Evolutionary conservation across 805 yeast species (phyloP).

Genomic region (Candida yuanshanica): DNA sequence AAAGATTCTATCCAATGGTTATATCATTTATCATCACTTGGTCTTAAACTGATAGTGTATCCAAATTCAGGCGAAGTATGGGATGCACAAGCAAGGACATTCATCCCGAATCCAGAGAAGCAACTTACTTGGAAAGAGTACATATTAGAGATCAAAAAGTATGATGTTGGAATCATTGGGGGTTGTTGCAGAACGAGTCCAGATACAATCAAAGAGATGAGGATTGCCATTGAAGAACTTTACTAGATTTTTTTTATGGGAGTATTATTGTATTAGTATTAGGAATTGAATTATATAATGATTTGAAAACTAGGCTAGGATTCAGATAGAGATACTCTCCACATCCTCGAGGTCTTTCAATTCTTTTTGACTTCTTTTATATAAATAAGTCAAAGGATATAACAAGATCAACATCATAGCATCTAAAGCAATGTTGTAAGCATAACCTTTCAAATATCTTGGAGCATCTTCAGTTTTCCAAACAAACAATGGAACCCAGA

Average conservation of each 20-base stretch:
- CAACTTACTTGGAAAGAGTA: constrained; percentile 32
- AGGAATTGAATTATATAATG: no score
- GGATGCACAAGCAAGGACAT: constrained; percentile 39
- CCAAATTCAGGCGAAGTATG: constrained; percentile 76
- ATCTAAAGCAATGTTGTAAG: constrained; percentile 24
- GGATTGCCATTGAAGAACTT: background rate
- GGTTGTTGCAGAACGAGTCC: constrained; percentile 77
- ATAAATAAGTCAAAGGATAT: constrained; percentile 23
- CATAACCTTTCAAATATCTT: constrained; percentile 47
- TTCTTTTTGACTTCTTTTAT: constrained; percentile 3
- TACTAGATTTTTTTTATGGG: no score
- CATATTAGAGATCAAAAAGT: constrained; percentile 34
- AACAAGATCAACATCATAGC: constrained; percentile 22
- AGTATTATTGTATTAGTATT: no score
- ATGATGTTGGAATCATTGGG: constrained; percentile 48
- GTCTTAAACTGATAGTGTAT: constrained; percentile 40
- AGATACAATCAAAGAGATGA: constrained; percentile 9
- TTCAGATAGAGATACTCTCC: background rate
- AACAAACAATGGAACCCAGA: constrained; percentile 38
- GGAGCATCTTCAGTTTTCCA: constrained; percentile 48
- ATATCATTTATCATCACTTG: constrained; percentile 19
- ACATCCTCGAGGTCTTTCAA: background rate
- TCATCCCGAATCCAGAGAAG: constrained; percentile 30
- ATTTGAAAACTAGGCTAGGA: no score
- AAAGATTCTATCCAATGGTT: constrained; percentile 37